phyloP scores from a whole-genome alignment of 306 rosid genomes.

The Alnus rubra region DNA sequence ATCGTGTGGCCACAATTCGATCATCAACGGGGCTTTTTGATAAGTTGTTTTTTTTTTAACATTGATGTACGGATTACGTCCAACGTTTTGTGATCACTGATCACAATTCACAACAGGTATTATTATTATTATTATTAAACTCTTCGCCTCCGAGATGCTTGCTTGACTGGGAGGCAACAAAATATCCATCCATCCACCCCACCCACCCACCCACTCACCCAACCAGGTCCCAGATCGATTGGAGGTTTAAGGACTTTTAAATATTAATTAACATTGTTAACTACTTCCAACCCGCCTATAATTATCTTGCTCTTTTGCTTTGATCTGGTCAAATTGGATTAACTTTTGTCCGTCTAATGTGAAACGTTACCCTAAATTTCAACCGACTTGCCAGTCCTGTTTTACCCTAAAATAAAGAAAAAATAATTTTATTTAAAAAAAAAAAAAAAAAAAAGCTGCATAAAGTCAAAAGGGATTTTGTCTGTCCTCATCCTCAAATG shows the following conservation, averaged over 20 bases:
- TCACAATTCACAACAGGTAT: background rate
- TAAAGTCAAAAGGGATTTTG: background rate
- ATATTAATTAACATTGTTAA: conserved; percentile 22
- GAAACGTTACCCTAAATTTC: conserved; percentile 30
- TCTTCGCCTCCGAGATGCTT: background rate
- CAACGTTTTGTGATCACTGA: background rate
- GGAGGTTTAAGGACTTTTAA: background rate
- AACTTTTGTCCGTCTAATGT: conserved; percentile 26
- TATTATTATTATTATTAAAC: background rate
- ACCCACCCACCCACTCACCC: too few relatives aligned
- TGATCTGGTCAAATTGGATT: conserved; percentile 46
- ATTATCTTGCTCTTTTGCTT: background rate
- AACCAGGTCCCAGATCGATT: background rate
- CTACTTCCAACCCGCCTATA: conserved; percentile 25
- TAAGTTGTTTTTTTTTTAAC: background rate
- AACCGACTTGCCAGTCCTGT: conserved; percentile 20
- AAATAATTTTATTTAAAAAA: background rate
- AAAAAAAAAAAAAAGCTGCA: conserved; percentile 16
- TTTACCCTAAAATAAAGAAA: background rate
- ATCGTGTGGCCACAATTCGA: background rate
- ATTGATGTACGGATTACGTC: background rate
- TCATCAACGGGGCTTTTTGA: background rate
- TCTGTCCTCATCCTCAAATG: background rate
- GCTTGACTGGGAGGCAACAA: conserved; percentile 6
- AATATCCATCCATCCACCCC: too few relatives aligned